Conservation (phyloP, 2,329 filamentous ascomycete species). For the Calonectria hongkongensis region DNA sequence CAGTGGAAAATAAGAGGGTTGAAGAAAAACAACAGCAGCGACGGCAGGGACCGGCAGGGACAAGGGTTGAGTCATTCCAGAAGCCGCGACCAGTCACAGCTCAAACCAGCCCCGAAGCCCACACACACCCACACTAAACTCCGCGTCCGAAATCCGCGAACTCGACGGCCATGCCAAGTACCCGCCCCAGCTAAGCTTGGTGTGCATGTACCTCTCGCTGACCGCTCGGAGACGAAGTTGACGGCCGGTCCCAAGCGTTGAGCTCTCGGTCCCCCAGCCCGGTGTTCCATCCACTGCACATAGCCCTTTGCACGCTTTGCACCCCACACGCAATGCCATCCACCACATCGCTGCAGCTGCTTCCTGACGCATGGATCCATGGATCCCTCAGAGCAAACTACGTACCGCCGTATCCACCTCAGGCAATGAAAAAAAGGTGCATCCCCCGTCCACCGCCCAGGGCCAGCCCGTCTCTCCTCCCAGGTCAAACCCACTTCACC, state of each 20-base stretch:
- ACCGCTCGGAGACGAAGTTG: constrained; percentile 30
- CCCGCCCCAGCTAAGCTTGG: constrained; percentile 27
- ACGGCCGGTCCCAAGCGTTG: constrained; percentile 24
- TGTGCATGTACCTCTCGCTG: constrained; percentile 6
- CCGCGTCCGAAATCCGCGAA: constrained; percentile 42
- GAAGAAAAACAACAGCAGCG: constrained; percentile 19
- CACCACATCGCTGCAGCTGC: constrained; percentile 43
- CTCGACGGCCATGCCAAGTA: constrained; percentile 27
- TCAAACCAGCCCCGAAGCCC: constrained; percentile 44
- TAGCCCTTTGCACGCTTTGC: constrained; percentile 22
- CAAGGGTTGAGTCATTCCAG: constrained; percentile 55
- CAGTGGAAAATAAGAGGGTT: constrained; percentile 32
- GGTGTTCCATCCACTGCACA: constrained; percentile 15
- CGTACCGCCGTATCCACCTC: constrained; percentile 48
- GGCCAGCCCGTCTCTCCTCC: constrained; percentile 49
- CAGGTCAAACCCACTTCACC: constrained; percentile 41
- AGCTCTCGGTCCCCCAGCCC: constrained; percentile 22
- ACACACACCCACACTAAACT: constrained; percentile 38
- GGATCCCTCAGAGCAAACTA: constrained; percentile 34
- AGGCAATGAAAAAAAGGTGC: constrained; percentile 57
- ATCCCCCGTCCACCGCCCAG: constrained; percentile 50
- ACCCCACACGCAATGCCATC: constrained; percentile 31
- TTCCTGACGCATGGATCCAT: constrained; percentile 47
- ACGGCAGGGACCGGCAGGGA: constrained; percentile 38
- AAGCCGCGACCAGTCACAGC: constrained; percentile 44